Evolutionary conservation across 164 flowering plant genomes (phyloP), one percentile per base, ranked within the genome.

Genomic region (Sedum album): DNA sequence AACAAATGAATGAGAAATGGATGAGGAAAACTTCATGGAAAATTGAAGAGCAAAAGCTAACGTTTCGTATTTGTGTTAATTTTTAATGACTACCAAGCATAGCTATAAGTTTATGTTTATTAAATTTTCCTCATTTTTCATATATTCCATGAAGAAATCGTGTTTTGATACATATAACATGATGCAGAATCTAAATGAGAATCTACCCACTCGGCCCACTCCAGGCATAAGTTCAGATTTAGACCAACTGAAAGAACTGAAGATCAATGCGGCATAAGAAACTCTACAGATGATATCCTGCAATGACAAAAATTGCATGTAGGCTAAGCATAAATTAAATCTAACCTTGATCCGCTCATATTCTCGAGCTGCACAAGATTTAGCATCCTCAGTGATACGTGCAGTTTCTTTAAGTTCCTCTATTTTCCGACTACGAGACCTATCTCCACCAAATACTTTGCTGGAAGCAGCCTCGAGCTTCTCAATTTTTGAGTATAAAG

Each of bases 291-390:
- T 53, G 28, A 51, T n/a, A n/a, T n/a, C 26, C 21, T 21, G n/a
- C 25, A 21, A 23, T 38, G 30, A 65, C 20, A 41, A 65, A 35
- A 66, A 36, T 1, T 25, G 39, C 46, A 38, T 35, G 25, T 4
- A 26, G 11, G 8, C 21, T 4, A 65, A 33, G n/a, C 26, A 36
- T 11, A 10, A 46, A 44, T 28, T 10, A 31, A 21, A 33, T 35
- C 33, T n/a, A 83, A 91, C 99, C 97, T 94, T 94, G 74, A 94
- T 91, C 41, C 89, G 78, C 75, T 90, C 96, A 76, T 94, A 94
- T 74, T 87, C 91, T 80, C 82, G 78, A 38, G 82, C 69, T 44
- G 99, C 96, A 73, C 79, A 76, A 77, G 74, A 77, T 79, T 91
- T 94, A 60, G 95, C 89, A 75, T 87, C 92, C 76, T 94, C 97